Conservation (phyloP, 371 early-diverging fungal genomes). For the Mucor velutinosus region DNA sequence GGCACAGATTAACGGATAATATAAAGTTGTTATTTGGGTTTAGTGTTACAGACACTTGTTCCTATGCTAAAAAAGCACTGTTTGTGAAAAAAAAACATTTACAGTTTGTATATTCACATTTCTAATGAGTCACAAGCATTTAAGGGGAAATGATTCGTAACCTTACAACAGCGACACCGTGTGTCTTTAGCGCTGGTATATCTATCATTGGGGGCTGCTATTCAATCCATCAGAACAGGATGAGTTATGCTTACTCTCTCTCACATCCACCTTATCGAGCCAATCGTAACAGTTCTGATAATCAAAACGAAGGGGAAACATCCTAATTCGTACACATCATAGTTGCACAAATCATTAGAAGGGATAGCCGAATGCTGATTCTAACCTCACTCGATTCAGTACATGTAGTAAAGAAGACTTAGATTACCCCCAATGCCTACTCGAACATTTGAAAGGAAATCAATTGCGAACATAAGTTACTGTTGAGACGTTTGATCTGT, state of each 20-base stretch:
- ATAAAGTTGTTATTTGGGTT: not conserved
- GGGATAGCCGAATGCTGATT: not conserved
- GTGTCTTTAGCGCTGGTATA: not conserved
- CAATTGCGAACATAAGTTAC: no score
- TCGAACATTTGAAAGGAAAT: no score
- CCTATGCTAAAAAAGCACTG: not conserved
- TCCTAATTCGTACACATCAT: not conserved
- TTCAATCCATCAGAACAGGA: not conserved
- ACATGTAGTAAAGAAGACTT: not conserved
- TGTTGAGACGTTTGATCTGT: not conserved
- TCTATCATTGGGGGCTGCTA: constrained; percentile 6
- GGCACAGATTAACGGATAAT: not conserved
- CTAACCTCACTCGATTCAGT: not conserved
- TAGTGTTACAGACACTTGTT: not conserved
- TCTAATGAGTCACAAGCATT: constrained; percentile 1
- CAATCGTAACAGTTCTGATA: constrained; percentile 16
- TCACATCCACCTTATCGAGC: constrained; percentile 17
- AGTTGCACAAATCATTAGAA: not conserved
- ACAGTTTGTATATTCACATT: not conserved
- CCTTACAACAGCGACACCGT: not conserved
- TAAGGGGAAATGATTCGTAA: constrained; percentile 1
- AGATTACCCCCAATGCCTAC: not conserved
- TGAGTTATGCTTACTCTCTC: not conserved
- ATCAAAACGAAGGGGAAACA: constrained; percentile 1
- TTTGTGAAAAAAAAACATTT: not conserved